Base-by-base conservation (phyloP, 2,329 filamentous ascomycete genomes). In the Penicillium sp. region DNA sequence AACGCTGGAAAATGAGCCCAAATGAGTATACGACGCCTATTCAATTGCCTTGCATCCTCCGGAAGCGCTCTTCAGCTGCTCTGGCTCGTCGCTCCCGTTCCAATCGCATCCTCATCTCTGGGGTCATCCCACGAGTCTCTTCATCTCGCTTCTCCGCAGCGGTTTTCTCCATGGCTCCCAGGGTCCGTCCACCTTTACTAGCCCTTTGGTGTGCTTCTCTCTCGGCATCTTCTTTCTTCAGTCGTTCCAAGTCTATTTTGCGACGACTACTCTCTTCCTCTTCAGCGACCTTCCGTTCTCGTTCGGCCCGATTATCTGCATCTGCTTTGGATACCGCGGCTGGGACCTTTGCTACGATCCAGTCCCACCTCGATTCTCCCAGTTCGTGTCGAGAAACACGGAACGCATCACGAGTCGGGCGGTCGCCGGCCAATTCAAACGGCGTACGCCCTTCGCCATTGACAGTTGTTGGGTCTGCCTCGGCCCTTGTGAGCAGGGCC, bases 31-130 rank as follows among this genome's bases (percentile, higher is more conserved):
- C 2, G n/a, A 33, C 26, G 10, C 20, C 20, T 8, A 15, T 26
- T 60, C 45, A 67, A 9, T 61, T 62, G 27, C 63, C 75, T 63
- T 84, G 81, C 81, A 91, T 79, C 64, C 81, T 80, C 73, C 82
- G 85, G 53, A 97, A 80, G 67, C 93, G 84, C 76, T 93, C 92
- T 74, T 97, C 94, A 0, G 92, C 93, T 7, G 94, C 94, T 63
- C 93, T 84, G 3, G 94, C 94, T 66, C 93, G 87, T 62, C 91
- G 80, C 75, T 99, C 94, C 61, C 94, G 80, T 71, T 97, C 94
- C 47, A 97, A 72, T 68, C 83, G 85, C 82, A 86, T 84, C 68
- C 86, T 84, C 84, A 94, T 92, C 75, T 97, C 93, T 0, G 90
- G 86, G 34, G 90, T 95, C 76, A 97, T 78, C 0, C 93, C 92